Evolutionary conservation across 371 early-diverging fungal genomes (phyloP), one percentile per base, ranked within the genome.

Genomic region (Actinomucor elegans): DNA sequence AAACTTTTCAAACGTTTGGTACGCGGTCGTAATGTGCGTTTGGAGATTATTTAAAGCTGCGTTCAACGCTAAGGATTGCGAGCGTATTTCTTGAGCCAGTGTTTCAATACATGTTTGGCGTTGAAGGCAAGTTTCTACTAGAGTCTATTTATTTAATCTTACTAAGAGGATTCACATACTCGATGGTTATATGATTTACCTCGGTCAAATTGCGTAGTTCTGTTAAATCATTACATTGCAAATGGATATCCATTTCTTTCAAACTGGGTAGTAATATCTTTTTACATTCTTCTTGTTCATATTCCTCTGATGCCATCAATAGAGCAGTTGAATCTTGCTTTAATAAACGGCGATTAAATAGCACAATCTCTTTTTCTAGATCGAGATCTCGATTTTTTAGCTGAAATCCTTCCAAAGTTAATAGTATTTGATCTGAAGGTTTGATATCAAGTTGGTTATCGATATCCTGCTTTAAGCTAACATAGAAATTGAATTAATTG

Each of bases 291-390:
- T n/a, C n/a, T n/a, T n/a, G n/a, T n/a, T n/a, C n/a, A n/a, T n/a
- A n/a, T n/a, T n/a, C n/a, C n/a, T n/a, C n/a, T n/a, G n/a, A n/a
- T n/a, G n/a, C n/a, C n/a, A n/a, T n/a, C n/a, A n/a, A n/a, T n/a
- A n/a, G n/a, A n/a, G n/a, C n/a, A n/a, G n/a, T 5, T 28, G 47
- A 41, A 33, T 55, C 24, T 26, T 57, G 52, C 47, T n/a, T n/a
- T n/a, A 63, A 21, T 38, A 46, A 29, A 38, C 58, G 57, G 26
- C 62, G 62, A 28, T 62, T 57, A 37, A 62, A 62, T 12, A 57
- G 1, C 3, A 62, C 52, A 7, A 62, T 23, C 10, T 52, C 42
- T 12, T 23, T 11, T 14, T 29, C 20, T 33, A 37, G 14, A n/a
- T n/a, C 17, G 5, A 15, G 8, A 7, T 45, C 10, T 45, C 24